These are phyloP conservation scores for Chlorella sp. DNA, from an alignment of 139 green algal genomes.

Conservation along the genomic window DNA sequence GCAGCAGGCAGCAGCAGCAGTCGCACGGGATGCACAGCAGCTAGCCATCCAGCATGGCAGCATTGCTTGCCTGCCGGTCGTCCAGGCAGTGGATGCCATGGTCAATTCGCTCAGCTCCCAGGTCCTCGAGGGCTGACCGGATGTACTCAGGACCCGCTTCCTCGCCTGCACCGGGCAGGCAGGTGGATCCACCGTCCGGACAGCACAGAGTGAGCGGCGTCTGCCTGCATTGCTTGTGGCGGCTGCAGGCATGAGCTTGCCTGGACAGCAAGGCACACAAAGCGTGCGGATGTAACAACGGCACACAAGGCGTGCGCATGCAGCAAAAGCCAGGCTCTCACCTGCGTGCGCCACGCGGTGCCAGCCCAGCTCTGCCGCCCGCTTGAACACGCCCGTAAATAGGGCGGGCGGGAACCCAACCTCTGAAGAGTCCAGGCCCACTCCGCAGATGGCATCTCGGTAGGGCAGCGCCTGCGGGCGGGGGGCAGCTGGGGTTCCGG, in stretches of 20 bases:
- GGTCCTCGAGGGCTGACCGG: conserved; percentile 53
- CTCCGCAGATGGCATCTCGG: conserved; percentile 37
- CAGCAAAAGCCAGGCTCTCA: not conserved
- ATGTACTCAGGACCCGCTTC: conserved; percentile 65
- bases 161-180: too few species aligned
- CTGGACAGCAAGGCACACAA: too few species aligned
- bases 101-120: conserved; percentile 68
- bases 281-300: too few species aligned
- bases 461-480: conserved; percentile 54
- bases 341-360: conserved; percentile 61
- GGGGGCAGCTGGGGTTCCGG: too few species aligned
- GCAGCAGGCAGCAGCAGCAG: too few species aligned
- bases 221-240: too few species aligned
- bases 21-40: too few species aligned
- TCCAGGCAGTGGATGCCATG: conserved; percentile 76
- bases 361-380: conserved; percentile 38
- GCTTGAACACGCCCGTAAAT: conserved; percentile 41
- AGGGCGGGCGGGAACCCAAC: conserved; percentile 33
- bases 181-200: too few species aligned
- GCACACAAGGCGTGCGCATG: too few species aligned
- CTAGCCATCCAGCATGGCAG: too few species aligned
- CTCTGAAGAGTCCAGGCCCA: conserved; percentile 70
- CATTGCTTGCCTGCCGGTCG: conserved; percentile 35
- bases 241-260: too few species aligned
- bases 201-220: too few species aligned